Conservation (phyloP, 2,329 filamentous ascomycete genomes). For the Daldinia sp. region DNA sequence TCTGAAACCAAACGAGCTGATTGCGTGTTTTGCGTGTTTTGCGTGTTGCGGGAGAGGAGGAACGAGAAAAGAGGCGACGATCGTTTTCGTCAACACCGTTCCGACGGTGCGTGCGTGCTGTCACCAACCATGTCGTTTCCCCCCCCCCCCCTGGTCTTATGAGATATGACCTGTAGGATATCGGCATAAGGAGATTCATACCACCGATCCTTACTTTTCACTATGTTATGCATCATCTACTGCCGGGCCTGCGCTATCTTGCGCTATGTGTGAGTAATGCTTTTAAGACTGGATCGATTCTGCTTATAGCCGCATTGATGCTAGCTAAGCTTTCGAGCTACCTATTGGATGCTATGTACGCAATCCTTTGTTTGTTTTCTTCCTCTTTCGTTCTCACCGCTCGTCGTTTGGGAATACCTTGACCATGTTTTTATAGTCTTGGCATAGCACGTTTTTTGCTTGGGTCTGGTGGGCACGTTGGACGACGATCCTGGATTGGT, state of each 20-base stretch:
- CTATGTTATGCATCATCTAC: constrained; percentile 25
- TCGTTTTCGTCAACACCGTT: constrained; percentile 8
- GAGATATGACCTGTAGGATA: constrained; percentile 36
- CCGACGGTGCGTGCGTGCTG: constrained; percentile 14
- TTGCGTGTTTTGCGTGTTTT: neutral
- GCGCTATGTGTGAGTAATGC: constrained; percentile 6
- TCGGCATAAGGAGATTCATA: constrained; percentile 19
- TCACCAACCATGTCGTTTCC: constrained; percentile 10
- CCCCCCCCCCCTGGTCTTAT: constrained; percentile 13
- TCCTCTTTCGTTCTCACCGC: neutral
- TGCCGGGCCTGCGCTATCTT: constrained; percentile 24
- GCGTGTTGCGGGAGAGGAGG: neutral
- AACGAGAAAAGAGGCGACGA: neutral
- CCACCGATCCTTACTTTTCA: constrained; percentile 9
- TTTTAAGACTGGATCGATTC: neutral
- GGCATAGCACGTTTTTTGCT: constrained; percentile 20
- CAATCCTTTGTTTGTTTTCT: neutral
- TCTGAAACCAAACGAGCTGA: constrained; percentile 9
- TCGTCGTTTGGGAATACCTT: neutral
- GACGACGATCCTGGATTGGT: constrained; percentile 18
- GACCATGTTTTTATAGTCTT: constrained; percentile 19
- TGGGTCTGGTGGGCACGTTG: constrained; percentile 10
- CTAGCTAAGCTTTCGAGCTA: neutral
- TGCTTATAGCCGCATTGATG: neutral
- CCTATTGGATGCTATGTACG: neutral